Percentiles rank a stretch among this genome's conserved stretches.
These are phyloP conservation scores for Boletus reticuloceps DNA, from an alignment of 768 basidiomycete species.

Conservation along the genomic window DNA sequence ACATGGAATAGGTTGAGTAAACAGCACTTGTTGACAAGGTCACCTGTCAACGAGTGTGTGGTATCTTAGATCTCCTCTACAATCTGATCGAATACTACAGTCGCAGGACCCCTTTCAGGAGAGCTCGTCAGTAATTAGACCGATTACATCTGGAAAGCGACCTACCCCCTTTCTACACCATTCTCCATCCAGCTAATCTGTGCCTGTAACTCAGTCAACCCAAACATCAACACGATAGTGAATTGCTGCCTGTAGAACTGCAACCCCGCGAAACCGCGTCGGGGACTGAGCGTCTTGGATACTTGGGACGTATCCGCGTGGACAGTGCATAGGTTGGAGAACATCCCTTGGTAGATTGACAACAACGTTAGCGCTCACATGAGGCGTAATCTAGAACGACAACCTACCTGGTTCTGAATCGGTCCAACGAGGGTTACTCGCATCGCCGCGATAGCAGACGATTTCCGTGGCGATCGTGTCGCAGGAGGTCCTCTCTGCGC, in stretches of 20 bases:
- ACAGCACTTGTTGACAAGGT: too few species aligned
- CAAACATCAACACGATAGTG: conserved; percentile 42
- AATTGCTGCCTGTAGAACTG: conserved; percentile 34
- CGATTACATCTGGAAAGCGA: not conserved
- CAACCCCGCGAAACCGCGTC: conserved; percentile 27
- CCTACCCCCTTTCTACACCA: conserved; percentile 24
- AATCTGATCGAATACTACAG: conserved; percentile 33
- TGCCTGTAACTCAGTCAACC: conserved; percentile 46
- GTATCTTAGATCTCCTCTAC: conserved; percentile 23
- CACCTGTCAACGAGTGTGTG: too few species aligned
- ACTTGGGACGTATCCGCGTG: conserved; percentile 28
- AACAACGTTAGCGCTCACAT: not conserved
- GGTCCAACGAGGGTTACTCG: conserved; percentile 26
- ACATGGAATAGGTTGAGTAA: too few species aligned
- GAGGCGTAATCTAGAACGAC: not conserved
- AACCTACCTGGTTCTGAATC: conserved; percentile 29
- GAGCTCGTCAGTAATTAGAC: not conserved
- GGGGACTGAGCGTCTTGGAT: conserved; percentile 29
- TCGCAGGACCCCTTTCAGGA: conserved; percentile 28
- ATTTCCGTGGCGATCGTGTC: conserved; percentile 30
- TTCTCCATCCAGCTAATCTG: conserved; percentile 45
- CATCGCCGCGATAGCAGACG: conserved; percentile 28
- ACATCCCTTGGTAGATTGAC: conserved; percentile 22
- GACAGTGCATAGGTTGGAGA: conserved; percentile 22
- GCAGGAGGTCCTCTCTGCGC: conserved; percentile 26